Evolutionary conservation across 495 filamentous ascomycete species (phyloP).

Genomic region (Sordaria brevicollis): DNA sequence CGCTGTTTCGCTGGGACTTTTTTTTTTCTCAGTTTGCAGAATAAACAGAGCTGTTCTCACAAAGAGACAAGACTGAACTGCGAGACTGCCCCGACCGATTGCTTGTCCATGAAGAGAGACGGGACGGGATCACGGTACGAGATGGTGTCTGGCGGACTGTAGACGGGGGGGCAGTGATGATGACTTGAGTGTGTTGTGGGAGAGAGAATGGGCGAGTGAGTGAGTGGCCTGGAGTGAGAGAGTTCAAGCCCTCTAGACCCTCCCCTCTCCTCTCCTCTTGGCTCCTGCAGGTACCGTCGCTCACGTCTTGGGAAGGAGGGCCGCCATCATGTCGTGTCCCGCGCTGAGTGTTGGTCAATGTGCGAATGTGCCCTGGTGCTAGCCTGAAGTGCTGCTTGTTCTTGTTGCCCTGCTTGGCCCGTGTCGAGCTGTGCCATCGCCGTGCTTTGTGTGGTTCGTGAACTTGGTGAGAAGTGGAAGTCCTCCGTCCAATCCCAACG

Average conservation of each 20-base stretch:
- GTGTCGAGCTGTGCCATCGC: neutral
- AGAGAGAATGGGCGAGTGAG: too few relatives aligned
- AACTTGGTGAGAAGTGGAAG: too few relatives aligned
- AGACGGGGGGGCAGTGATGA: too few relatives aligned
- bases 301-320: neutral
- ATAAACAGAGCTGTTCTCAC: neutral
- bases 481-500: neutral
- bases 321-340: neutral
- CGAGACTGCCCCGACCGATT: too few relatives aligned
- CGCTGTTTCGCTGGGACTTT: neutral
- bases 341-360: neutral
- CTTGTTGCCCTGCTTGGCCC: neutral
- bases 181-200: too few relatives aligned
- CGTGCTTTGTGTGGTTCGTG: neutral
- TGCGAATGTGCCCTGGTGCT: neutral
- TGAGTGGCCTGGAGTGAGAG: neutral
- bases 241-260: neutral
- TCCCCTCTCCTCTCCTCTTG: too few relatives aligned
- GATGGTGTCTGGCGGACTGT: neutral
- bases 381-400: neutral
- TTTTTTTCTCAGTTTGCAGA: neutral
- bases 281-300: neutral
- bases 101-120: neutral
- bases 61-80: neutral
- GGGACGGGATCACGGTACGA: neutral